Conservation (phyloP, 768 basidiomycete species). For the Rickenella mellea region DNA sequence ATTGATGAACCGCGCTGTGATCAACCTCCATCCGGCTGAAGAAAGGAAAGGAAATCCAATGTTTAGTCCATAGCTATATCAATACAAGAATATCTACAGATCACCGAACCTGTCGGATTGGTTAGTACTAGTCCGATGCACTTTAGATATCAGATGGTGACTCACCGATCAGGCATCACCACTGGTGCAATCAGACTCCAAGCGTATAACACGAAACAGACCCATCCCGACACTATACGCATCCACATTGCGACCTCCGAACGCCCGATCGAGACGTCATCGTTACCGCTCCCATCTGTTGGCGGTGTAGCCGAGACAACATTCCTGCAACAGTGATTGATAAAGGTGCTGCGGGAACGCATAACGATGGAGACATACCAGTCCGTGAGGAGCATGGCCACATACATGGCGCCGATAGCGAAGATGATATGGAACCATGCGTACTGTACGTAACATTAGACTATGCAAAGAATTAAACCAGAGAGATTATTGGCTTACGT, state of each 20-base stretch:
- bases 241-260: conserved; percentile 99
- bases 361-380: conserved; percentile 50
- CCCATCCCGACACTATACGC: conserved; percentile 92
- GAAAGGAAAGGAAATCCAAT: background rate
- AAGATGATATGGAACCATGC: conserved; percentile 99
- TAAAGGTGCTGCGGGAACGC: background rate
- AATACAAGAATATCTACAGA: background rate
- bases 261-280: conserved; percentile 85
- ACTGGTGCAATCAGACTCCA: conserved; percentile 89
- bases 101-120: background rate
- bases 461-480: conserved; percentile 1
- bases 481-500: conserved; percentile 41
- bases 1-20: background rate
- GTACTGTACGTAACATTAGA: conserved; percentile 45
- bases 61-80: background rate
- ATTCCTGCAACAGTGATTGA: conserved; percentile 42
- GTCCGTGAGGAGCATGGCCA: conserved; percentile 92
- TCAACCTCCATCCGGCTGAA: background rate
- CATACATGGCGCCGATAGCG: conserved; percentile 93
- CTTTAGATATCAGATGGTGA: conserved; percentile 1
- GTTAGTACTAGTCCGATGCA: background rate
- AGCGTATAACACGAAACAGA: conserved; percentile 76
- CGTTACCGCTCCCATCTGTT: conserved; percentile 43
- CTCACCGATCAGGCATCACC: conserved; percentile 83
- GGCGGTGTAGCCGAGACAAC: conserved; percentile 51